These are phyloP conservation scores for Alliaria petiolata DNA, from an alignment of 345 rosid species.

Conservation along the genomic window DNA sequence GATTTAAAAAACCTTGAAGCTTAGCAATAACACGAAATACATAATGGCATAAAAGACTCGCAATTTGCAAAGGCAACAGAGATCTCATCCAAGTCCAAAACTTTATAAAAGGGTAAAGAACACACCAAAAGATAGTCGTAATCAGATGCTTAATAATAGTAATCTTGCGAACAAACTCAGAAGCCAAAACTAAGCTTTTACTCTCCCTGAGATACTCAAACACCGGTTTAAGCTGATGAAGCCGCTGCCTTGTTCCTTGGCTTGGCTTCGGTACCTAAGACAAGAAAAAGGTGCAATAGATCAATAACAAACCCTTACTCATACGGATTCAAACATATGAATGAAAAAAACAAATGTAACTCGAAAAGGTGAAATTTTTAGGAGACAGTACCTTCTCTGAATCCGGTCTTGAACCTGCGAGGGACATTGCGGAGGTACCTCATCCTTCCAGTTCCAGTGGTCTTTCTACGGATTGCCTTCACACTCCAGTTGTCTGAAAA, in stretches of 20 bases:
- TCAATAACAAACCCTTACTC: too few species aligned
- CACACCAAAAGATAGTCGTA: constrained; percentile 3
- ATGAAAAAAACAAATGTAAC: background rate
- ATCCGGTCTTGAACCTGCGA: constrained; percentile 75
- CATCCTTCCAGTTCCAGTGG: constrained; percentile 80
- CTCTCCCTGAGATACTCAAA: background rate
- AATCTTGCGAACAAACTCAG: constrained; percentile 6
- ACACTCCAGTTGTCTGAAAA: constrained; percentile 69
- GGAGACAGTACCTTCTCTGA: constrained; percentile 56
- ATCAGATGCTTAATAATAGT: background rate
- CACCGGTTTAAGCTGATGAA: constrained; percentile 39
- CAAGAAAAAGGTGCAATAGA: background rate
- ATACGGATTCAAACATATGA: background rate
- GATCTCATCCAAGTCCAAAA: background rate
- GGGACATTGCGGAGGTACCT: constrained; percentile 65
- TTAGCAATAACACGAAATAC: background rate
- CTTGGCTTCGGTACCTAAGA: constrained; percentile 61
- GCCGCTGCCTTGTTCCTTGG: constrained; percentile 56
- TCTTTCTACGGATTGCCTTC: constrained; percentile 77
- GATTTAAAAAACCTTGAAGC: too few species aligned
- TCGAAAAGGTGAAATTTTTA: background rate
- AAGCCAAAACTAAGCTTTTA: constrained; percentile 8
- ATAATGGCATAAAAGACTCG: background rate
- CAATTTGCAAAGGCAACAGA: background rate
- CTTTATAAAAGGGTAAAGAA: background rate